Percentiles rank a stretch among this genome's conserved stretches.
Evolutionary conservation across 345 rosid species (phyloP).

Genomic region (Passiflora organensis): DNA sequence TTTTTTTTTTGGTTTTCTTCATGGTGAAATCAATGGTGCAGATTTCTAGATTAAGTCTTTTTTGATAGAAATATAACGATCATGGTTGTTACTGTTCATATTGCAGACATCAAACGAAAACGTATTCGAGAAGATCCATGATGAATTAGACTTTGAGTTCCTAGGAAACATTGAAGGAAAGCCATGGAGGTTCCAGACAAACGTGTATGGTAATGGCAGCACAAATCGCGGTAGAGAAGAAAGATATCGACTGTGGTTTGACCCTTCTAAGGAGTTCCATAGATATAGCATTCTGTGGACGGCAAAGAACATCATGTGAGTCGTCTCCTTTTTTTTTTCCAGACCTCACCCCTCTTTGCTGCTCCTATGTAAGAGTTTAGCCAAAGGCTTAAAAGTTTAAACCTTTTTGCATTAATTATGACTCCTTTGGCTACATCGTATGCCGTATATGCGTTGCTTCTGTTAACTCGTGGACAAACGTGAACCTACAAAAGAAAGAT

Average conservation of each 20-base stretch:
- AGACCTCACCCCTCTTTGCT: too few species aligned
- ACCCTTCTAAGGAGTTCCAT: constrained; percentile 78
- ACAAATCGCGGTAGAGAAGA: constrained; percentile 82
- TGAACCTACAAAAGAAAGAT: too few species aligned
- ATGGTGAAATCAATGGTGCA: too few species aligned
- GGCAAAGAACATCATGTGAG: constrained; percentile 63
- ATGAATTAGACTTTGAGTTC: constrained; percentile 92
- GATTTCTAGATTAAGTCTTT: too few species aligned
- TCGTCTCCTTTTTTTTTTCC: constrained; percentile 1
- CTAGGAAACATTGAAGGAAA: constrained; percentile 74
- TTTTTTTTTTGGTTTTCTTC: too few species aligned
- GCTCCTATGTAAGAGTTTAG: too few species aligned
- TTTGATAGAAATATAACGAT: too few species aligned
- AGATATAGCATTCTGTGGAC: constrained; percentile 93
- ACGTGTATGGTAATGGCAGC: constrained; percentile 93
- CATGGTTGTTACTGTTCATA: background rate
- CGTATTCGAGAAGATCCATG: constrained; percentile 75
- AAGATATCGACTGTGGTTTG: constrained; percentile 88
- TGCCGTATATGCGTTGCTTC: too few species aligned
- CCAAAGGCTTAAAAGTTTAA: too few species aligned
- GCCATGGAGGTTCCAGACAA: constrained; percentile 94
- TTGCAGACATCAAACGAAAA: constrained; percentile 76
- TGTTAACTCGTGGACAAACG: too few species aligned
- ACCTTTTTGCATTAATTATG: too few species aligned
- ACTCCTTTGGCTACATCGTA: too few species aligned